A percentile compares a stretch with the other conserved stretches of the same genome.
Evolutionary conservation across 495 filamentous ascomycete genomes (phyloP).

Genomic region (Aspergillus campestris): DNA sequence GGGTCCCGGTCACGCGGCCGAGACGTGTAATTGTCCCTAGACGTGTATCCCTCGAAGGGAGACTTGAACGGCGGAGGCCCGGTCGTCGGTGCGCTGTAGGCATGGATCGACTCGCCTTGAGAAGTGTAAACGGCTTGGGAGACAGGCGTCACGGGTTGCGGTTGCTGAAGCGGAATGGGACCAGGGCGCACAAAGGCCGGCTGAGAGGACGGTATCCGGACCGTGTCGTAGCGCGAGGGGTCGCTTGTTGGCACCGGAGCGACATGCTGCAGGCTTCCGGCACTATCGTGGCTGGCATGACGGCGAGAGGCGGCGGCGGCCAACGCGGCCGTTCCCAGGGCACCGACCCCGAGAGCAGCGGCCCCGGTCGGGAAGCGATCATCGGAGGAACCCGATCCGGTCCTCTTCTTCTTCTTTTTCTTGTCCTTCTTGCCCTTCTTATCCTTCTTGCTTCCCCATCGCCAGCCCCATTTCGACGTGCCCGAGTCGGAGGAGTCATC

Average conservation of each 20-base stretch:
- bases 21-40: neutral
- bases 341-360: slow-evolving; percentile 20
- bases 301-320: slow-evolving; percentile 20
- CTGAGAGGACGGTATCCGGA: slow-evolving; percentile 38
- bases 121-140: slow-evolving; percentile 46
- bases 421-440: slow-evolving; percentile 34
- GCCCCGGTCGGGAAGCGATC: slow-evolving; percentile 8
- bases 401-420: slow-evolving; percentile 29
- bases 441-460: slow-evolving; percentile 45
- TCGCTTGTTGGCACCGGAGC: slow-evolving; percentile 55
- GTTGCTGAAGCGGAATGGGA: slow-evolving; percentile 48
- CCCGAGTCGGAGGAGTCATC: slow-evolving; percentile 48
- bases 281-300: slow-evolving; percentile 18
- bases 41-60: slow-evolving; percentile 17
- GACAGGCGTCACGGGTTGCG: slow-evolving; percentile 48
- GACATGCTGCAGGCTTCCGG: slow-evolving; percentile 38
- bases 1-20: neutral
- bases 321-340: slow-evolving; percentile 27
- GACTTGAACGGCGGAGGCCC: slow-evolving; percentile 25
- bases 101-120: slow-evolving; percentile 28
- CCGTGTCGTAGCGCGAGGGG: slow-evolving; percentile 49
- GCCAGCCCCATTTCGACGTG: slow-evolving; percentile 49
- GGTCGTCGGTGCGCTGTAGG: slow-evolving; percentile 22
- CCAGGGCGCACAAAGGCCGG: slow-evolving; percentile 41
- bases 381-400: slow-evolving; percentile 11